These are phyloP conservation scores for Plasmodium gonderi DNA, from an alignment of 169 alveolate genomes.

Conservation along the genomic window DNA sequence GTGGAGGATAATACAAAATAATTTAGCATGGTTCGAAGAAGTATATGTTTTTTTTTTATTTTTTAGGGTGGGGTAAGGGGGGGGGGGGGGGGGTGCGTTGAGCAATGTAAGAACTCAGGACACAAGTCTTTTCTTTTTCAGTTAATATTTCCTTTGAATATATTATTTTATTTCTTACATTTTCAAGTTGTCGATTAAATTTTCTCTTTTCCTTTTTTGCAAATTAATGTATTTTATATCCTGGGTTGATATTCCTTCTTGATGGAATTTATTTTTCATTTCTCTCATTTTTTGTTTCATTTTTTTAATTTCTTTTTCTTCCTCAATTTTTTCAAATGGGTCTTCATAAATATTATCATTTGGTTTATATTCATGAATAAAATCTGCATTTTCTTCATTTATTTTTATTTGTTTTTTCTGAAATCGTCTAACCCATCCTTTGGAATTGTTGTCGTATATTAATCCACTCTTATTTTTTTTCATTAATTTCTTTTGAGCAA, in stretches of 20 bases:
- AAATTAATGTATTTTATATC: conserved; percentile 32
- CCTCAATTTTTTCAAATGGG: conserved; percentile 40
- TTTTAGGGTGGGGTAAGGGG: too few species aligned
- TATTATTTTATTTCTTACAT: conserved; percentile 13
- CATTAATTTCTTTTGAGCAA: conserved; percentile 17
- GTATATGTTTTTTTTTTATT: too few species aligned
- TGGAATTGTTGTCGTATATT: conserved; percentile 13
- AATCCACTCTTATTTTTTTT: conserved; percentile 41
- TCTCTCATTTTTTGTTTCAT: conserved; percentile 60
- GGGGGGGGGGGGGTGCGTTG: too few species aligned
- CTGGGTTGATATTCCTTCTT: conserved; percentile 32
- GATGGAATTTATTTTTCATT: conserved; percentile 50
- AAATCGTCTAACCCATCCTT: conserved; percentile 56
- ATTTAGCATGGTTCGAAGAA: too few species aligned
- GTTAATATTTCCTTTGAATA: not conserved
- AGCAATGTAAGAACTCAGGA: too few species aligned
- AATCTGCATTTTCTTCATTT: conserved; percentile 26
- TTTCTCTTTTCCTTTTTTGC: conserved; percentile 44
- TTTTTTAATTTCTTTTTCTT: conserved; percentile 60
- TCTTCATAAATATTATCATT: conserved; percentile 43
- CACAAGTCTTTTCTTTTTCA: too few species aligned
- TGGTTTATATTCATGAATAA: conserved; percentile 45
- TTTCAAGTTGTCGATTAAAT: conserved; percentile 33
- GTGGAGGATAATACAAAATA: too few species aligned
- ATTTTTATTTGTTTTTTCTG: conserved; percentile 52